Evolutionary conservation across 2,329 filamentous ascomycete genomes (phyloP).

Genomic region (Furcasterigmium furcatum): DNA sequence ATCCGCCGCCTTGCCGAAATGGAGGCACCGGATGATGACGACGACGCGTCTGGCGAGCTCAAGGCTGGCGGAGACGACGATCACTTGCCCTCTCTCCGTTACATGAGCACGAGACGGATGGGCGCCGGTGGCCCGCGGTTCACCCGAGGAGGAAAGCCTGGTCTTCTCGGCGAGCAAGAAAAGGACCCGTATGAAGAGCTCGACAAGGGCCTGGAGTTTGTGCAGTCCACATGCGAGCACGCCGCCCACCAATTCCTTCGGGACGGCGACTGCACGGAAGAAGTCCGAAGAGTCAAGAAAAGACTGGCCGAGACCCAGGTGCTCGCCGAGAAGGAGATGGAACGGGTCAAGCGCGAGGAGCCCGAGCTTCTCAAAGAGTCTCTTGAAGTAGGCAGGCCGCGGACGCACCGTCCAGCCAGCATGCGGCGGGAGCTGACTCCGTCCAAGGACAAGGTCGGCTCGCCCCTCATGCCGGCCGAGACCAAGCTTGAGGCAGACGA

Average conservation of each 20-base stretch:
- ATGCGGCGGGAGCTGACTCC: constrained; percentile 43
- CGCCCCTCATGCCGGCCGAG: constrained; percentile 7
- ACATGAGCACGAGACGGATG: constrained; percentile 31
- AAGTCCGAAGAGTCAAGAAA: constrained; percentile 67
- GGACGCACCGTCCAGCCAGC: constrained; percentile 49
- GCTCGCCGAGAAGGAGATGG: constrained; percentile 57
- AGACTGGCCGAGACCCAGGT: constrained; percentile 62
- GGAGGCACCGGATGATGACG: constrained; percentile 50
- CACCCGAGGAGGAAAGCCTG: constrained; percentile 4
- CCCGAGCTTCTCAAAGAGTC: constrained; percentile 36
- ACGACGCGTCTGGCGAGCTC: constrained; percentile 28
- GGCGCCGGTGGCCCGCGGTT: constrained; percentile 14
- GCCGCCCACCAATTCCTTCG: constrained; percentile 89
- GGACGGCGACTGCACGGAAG: constrained; percentile 77
- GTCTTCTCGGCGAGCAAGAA: constrained; percentile 9
- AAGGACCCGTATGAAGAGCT: constrained; percentile 65
- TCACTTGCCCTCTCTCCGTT: constrained; percentile 33
- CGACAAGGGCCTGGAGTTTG: constrained; percentile 75
- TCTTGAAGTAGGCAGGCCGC: constrained; percentile 34
- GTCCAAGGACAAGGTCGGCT: constrained; percentile 18
- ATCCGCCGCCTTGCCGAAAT: constrained; percentile 59
- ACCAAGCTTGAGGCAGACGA: constrained; percentile 27
- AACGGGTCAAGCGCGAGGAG: constrained; percentile 51
- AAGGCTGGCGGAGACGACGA: constrained; percentile 13
- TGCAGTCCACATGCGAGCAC: constrained; percentile 78